phyloP scores from a whole-genome alignment of 2,329 filamentous ascomycete genomes.

The Ceratocystis harringtonii region DNA sequence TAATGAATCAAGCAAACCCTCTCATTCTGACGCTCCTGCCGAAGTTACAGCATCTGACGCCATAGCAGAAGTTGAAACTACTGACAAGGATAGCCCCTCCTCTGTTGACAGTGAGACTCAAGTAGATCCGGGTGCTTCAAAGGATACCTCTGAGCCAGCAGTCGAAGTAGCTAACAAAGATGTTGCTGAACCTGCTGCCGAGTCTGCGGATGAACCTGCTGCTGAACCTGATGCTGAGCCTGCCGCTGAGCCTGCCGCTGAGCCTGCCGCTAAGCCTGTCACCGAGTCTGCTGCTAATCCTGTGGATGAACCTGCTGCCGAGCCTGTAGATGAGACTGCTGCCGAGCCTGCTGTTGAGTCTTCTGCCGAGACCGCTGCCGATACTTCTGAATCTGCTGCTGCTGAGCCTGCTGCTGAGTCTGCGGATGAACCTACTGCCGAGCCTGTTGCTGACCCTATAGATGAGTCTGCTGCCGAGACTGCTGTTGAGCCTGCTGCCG shows the following conservation, averaged over 20 bases:
- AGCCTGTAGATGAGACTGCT: no score
- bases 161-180: neutral
- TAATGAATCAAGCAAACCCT: neutral
- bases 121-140: neutral
- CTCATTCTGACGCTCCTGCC: neutral
- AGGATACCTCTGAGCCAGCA: neutral
- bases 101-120: neutral
- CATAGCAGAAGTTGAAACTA: neutral
- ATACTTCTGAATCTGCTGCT: neutral
- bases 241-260: neutral
- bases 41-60: neutral
- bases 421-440: neutral
- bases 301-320: neutral
- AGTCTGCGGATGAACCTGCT: neutral
- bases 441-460: neutral
- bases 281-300: neutral
- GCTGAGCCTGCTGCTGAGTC: neutral
- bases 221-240: neutral
- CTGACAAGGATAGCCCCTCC: neutral
- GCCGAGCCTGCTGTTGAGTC: constrained; percentile 2
- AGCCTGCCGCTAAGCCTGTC: neutral
- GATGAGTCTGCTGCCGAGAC: neutral
- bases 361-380: no score
- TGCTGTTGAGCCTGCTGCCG: neutral
- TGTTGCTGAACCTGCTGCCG: neutral